Conservation (phyloP, 129 eudicot genomes). For the Ambrosia trifida region DNA sequence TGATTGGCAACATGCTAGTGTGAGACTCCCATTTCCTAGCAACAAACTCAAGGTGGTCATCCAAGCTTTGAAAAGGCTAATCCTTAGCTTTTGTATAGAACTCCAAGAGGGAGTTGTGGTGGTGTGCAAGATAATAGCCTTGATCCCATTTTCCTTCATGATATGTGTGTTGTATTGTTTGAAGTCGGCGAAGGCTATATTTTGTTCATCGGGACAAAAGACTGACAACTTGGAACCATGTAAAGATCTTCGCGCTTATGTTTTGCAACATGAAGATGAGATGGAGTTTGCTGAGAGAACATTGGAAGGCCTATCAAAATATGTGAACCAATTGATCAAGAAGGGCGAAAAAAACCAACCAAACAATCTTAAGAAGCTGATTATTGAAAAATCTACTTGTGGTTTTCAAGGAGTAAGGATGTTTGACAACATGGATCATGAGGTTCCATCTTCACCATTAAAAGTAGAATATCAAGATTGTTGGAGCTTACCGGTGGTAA, state of each 20-base stretch:
- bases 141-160: neutral
- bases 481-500: slow-evolving; percentile 46
- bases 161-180: neutral
- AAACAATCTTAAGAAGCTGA: slow-evolving; percentile 18
- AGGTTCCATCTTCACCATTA: slow-evolving; percentile 5
- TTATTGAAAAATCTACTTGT: neutral
- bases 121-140: slow-evolving; percentile 3
- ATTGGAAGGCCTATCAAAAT: slow-evolving; percentile 4
- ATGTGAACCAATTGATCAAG: slow-evolving; percentile 24
- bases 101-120: slow-evolving; percentile 14
- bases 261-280: slow-evolving; percentile 13
- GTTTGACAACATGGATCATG: slow-evolving; percentile 25
- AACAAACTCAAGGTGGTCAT: neutral
- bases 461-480: slow-evolving; percentile 32
- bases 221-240: neutral
- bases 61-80: neutral
- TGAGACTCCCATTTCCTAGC: neutral
- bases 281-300: slow-evolving; percentile 12
- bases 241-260: neutral
- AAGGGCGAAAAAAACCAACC: slow-evolving; percentile 27
- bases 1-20: neutral
- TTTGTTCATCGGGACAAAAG: neutral
- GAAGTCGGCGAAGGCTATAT: neutral
- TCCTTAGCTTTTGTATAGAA: neutral
- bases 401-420: slow-evolving; percentile 30